phyloP scores from a whole-genome alignment of 106 monocot species.

The Ottelia alismoides region DNA sequence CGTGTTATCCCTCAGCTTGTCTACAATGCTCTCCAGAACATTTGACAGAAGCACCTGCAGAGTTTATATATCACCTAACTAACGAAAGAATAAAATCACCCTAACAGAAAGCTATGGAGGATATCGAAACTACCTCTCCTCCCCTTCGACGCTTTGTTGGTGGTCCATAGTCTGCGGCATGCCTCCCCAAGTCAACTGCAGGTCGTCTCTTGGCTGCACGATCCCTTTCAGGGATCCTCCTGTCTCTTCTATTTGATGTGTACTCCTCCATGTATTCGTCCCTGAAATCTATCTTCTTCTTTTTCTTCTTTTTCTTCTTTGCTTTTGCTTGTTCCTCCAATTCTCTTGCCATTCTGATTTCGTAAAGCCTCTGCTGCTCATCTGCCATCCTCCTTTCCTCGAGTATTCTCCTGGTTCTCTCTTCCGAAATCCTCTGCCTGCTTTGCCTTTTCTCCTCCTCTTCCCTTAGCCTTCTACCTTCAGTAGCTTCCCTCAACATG shows the following conservation, averaged over 20 bases:
- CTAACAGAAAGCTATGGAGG: background rate
- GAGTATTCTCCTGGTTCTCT: constrained; percentile 16
- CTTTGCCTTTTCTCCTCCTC: constrained; percentile 39
- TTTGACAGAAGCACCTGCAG: constrained; percentile 71
- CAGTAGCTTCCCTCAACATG: constrained; percentile 13
- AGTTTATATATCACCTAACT: constrained; percentile 2
- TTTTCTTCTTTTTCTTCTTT: constrained; percentile 61
- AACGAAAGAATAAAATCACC: background rate
- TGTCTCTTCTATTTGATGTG: constrained; percentile 53
- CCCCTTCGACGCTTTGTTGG: constrained; percentile 68
- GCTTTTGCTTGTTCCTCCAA: constrained; percentile 29
- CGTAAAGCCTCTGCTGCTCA: constrained; percentile 31
- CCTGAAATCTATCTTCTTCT: constrained; percentile 52
- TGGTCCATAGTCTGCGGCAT: constrained; percentile 38
- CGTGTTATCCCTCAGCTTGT: constrained; percentile 24
- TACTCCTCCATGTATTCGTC: constrained; percentile 65
- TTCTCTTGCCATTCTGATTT: constrained; percentile 20
- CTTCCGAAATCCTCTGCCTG: constrained; percentile 26
- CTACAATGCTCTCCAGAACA: constrained; percentile 66
- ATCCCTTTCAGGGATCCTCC: constrained; percentile 59
- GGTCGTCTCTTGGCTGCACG: constrained; percentile 55
- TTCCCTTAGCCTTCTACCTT: constrained; percentile 20
- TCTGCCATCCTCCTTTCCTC: constrained; percentile 34
- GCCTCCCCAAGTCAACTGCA: constrained; percentile 26
- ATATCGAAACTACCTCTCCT: constrained; percentile 59